Conservation (phyloP, 257 asterid genomes). For the Solanum bulbocastanum region DNA sequence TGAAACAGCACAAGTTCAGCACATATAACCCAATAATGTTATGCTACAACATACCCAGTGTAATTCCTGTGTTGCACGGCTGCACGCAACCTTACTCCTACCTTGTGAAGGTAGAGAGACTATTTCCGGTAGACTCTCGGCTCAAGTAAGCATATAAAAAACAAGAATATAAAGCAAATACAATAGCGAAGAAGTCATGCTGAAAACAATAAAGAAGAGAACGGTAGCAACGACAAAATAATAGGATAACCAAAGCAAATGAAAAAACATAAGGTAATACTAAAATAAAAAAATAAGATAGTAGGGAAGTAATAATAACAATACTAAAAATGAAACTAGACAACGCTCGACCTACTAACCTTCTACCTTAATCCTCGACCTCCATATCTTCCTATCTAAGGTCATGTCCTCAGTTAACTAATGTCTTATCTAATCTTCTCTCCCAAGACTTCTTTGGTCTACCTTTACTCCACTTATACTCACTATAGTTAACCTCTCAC, state of each 20-base stretch:
- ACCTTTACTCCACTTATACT: no score
- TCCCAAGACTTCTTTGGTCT: no score
- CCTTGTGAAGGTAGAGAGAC: not conserved
- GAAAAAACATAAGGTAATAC: not conserved
- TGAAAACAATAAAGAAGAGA: not conserved
- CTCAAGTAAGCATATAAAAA: not conserved
- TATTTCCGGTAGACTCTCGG: not conserved
- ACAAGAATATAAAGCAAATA: not conserved
- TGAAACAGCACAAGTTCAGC: not conserved
- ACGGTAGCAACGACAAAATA: not conserved
- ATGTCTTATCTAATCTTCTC: not conserved
- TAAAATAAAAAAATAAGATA: not conserved
- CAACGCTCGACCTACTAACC: not conserved
- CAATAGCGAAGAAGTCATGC: not conserved
- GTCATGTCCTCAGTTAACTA: not conserved
- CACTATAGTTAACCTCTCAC: no score
- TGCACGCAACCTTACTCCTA: not conserved
- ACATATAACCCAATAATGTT: not conserved
- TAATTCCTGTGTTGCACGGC: not conserved
- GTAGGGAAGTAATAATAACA: not conserved
- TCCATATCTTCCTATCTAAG: not conserved
- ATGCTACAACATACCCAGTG: not conserved
- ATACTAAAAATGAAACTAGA: not conserved
- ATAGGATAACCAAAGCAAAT: not conserved
- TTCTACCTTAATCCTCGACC: not conserved